Conservation (phyloP, 768 basidiomycete species). For the Boletus vermiculosoides region DNA sequence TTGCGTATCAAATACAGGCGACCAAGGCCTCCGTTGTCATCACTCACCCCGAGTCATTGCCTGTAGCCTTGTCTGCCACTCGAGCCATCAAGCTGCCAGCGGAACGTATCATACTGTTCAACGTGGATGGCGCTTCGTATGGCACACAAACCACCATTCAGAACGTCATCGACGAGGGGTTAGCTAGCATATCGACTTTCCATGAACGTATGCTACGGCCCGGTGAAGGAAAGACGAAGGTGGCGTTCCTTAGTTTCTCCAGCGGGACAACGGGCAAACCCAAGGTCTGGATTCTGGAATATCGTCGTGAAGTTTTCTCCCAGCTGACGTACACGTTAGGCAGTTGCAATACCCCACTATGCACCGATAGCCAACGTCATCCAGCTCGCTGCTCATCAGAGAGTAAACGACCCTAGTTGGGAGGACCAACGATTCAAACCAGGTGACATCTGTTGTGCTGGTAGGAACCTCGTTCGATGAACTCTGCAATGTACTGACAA, state of each 20-base stretch:
- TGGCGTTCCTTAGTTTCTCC: constrained; percentile 71
- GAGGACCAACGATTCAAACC: constrained; percentile 53
- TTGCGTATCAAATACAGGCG: constrained; percentile 52
- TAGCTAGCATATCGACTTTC: constrained; percentile 38
- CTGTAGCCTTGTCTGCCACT: constrained; percentile 47
- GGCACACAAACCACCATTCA: constrained; percentile 39
- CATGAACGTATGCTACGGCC: constrained; percentile 49
- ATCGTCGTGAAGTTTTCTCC: not conserved
- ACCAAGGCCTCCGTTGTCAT: constrained; percentile 50
- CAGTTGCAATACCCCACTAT: constrained; percentile 61
- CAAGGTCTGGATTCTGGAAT: constrained; percentile 44
- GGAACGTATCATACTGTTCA: constrained; percentile 45
- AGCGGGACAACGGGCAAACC: constrained; percentile 77
- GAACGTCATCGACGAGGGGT: constrained; percentile 48
- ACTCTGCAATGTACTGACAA: not conserved
- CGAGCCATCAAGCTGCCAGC: constrained; percentile 39
- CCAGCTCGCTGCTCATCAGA: constrained; percentile 54
- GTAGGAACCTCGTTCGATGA: constrained; percentile 34
- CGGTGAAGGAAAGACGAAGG: constrained; percentile 65
- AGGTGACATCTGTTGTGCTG: constrained; percentile 60
- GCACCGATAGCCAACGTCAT: constrained; percentile 61
- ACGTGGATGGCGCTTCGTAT: constrained; percentile 20
- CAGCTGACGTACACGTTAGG: constrained; percentile 31
- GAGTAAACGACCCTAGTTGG: constrained; percentile 43
- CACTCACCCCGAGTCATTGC: constrained; percentile 44